phyloP scores from a whole-genome alignment of 2,329 filamentous ascomycete genomes.

The Orbilia brochopaga region DNA sequence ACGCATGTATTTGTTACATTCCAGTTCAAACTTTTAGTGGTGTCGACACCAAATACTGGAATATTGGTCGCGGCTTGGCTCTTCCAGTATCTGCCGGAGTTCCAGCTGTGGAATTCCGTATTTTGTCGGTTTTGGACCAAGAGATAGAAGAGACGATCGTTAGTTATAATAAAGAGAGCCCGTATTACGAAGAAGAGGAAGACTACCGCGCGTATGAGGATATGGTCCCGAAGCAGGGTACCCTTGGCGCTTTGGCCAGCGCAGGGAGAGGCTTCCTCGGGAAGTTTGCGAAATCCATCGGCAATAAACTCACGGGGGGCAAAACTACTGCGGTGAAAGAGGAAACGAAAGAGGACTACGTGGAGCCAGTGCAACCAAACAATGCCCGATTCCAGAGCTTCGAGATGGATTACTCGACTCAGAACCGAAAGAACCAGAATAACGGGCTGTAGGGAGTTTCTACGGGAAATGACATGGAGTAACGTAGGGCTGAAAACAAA shows the following conservation, averaged over 20 bases:
- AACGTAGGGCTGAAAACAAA: no score
- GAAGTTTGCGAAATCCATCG: constrained; percentile 11
- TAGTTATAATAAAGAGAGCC: not conserved
- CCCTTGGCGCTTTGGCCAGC: not conserved
- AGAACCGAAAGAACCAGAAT: no score
- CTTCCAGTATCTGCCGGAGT: constrained; percentile 13
- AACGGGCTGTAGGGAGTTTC: no score
- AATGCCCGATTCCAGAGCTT: not conserved
- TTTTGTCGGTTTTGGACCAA: constrained; percentile 11
- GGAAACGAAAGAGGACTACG: constrained; percentile 15
- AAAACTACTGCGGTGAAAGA: constrained; percentile 15
- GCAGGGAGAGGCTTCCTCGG: constrained; percentile 8
- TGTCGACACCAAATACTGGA: constrained; percentile 19
- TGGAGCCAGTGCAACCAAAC: not conserved
- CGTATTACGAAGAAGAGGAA: constrained; percentile 9
- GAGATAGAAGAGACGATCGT: constrained; percentile 11
- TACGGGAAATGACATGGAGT: no score
- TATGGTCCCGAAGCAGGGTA: constrained; percentile 19
- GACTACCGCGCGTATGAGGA: constrained; percentile 26
- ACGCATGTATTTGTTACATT: no score
- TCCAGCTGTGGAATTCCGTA: constrained; percentile 30
- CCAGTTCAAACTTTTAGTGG: constrained; percentile 34
- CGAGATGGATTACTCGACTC: no score
- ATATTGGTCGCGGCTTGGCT: constrained; percentile 11
- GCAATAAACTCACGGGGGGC: constrained; percentile 5